Evolutionary conservation across 176 grass and related monocot species (phyloP).

Genomic region (Phoenix roebelenii): DNA sequence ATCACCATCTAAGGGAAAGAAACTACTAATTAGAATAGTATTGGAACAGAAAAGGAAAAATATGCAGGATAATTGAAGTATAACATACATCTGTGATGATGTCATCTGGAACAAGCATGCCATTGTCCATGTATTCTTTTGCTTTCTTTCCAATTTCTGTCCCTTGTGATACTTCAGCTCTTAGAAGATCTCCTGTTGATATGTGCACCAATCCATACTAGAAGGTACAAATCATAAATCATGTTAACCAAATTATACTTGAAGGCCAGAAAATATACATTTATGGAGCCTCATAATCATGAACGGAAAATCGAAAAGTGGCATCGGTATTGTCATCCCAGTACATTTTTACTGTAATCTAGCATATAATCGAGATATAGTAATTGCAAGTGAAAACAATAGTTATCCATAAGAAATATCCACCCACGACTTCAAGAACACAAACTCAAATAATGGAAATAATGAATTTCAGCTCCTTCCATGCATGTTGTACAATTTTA

Average conservation of each 20-base stretch:
- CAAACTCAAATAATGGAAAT: no score
- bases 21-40: slow-evolving; percentile 1
- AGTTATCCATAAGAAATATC: no score
- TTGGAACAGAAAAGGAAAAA: slow-evolving; percentile 2
- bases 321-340: no score
- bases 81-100: slow-evolving; percentile 85
- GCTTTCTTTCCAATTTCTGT: slow-evolving; percentile 83
- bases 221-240: background rate
- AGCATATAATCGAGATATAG: no score
- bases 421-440: no score
- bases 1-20: slow-evolving; percentile 60
- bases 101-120: slow-evolving; percentile 86
- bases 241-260: background rate
- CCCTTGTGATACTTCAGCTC: slow-evolving; percentile 68
- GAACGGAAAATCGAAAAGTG: no score
- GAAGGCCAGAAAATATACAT: no score
- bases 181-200: slow-evolving; percentile 93
- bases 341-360: no score
- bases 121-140: slow-evolving; percentile 85
- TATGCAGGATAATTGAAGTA: slow-evolving; percentile 3
- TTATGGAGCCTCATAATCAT: no score
- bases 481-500: no score
- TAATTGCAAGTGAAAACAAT: no score
- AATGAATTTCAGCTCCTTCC: no score
- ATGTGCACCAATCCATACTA: slow-evolving; percentile 94